phyloP scores from a whole-genome alignment of 1,284 basidiomycete species.

The Trametes polyzona region DNA sequence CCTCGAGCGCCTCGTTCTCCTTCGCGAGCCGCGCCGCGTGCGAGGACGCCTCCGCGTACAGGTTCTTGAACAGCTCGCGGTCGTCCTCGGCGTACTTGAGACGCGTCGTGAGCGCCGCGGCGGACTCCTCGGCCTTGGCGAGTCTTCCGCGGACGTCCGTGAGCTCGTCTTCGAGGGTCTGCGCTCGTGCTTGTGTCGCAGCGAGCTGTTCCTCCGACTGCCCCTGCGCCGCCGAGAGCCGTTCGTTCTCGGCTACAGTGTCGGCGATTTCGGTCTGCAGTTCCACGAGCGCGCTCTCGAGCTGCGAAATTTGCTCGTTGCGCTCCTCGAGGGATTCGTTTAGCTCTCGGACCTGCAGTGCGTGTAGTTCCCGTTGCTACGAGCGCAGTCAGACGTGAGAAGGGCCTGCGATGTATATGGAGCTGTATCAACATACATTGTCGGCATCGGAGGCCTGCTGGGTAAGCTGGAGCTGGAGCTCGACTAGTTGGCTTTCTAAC shows the following conservation, averaged over 20 bases:
- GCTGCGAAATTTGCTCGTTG: slow-evolving; percentile 20
- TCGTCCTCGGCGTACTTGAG: slow-evolving; percentile 30
- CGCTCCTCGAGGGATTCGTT: slow-evolving; percentile 18
- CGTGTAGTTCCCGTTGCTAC: slow-evolving; percentile 16
- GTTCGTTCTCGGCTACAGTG: slow-evolving; percentile 17
- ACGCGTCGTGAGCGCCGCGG: neutral
- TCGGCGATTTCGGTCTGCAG: slow-evolving; percentile 20
- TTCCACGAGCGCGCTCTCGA: slow-evolving; percentile 19
- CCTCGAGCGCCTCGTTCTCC: slow-evolving; percentile 59
- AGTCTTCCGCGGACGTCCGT: slow-evolving; percentile 2
- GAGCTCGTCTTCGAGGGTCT: slow-evolving; percentile 16
- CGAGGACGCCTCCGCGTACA: slow-evolving; percentile 35
- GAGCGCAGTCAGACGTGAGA: neutral
- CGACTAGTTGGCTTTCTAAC: slow-evolving; percentile 23
- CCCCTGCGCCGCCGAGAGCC: slow-evolving; percentile 8
- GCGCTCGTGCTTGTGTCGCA: slow-evolving; percentile 2
- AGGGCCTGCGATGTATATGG: neutral
- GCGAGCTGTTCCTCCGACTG: neutral
- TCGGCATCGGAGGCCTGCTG: slow-evolving; percentile 16
- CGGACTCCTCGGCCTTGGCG: slow-evolving; percentile 2
- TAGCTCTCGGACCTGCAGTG: slow-evolving; percentile 7
- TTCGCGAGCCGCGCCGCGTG: slow-evolving; percentile 29
- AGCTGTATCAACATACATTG: slow-evolving; percentile 13
- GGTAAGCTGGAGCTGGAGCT: slow-evolving; percentile 20
- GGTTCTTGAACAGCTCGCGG: slow-evolving; percentile 33